A percentile compares a stretch with the other conserved stretches of the same genome.
These are phyloP conservation scores for Fraxinus xanthoxyloides DNA, from an alignment of 305 asterid species.

Conservation along the genomic window DNA sequence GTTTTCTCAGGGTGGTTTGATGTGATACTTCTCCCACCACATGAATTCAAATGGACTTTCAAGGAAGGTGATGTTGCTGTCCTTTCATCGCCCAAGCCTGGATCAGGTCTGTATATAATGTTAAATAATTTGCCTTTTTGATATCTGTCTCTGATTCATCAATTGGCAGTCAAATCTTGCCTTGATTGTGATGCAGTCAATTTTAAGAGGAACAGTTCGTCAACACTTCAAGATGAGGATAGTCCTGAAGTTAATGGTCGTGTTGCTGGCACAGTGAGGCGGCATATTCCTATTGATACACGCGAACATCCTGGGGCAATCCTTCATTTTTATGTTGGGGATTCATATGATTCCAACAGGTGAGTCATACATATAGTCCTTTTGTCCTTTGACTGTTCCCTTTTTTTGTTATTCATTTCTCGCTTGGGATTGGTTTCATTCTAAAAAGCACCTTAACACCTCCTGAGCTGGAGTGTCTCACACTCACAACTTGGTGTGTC, in stretches of 20 bases:
- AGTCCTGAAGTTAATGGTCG: conserved; percentile 76
- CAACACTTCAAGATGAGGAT: conserved; percentile 67
- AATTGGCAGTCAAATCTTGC: conserved; percentile 11
- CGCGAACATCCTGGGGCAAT: conserved; percentile 89
- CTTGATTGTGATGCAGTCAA: conserved; percentile 48
- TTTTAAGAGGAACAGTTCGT: conserved; percentile 53
- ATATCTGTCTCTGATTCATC: conserved; percentile 19
- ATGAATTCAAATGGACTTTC: conserved; percentile 81
- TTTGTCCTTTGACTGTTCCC: conserved; percentile 12
- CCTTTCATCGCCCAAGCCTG: conserved; percentile 89
- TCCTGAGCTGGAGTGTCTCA: neutral
- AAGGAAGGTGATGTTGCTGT: conserved; percentile 99
- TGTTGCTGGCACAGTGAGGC: conserved; percentile 95
- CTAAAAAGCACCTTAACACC: neutral
- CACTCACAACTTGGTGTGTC: neutral
- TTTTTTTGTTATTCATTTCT: conserved; percentile 2
- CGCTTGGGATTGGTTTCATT: neutral
- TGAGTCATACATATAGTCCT: conserved; percentile 22
- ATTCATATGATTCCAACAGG: conserved; percentile 80
- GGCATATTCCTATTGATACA: conserved; percentile 86
- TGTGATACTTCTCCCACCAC: conserved; percentile 73
- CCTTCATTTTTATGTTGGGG: conserved; percentile 92
- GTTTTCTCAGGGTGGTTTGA: conserved; percentile 86
- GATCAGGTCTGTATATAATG: conserved; percentile 54
- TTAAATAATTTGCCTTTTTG: neutral